Base-by-base conservation (phyloP, 176 grass and related monocot genomes). In the Cenchrus fungigraminus region DNA sequence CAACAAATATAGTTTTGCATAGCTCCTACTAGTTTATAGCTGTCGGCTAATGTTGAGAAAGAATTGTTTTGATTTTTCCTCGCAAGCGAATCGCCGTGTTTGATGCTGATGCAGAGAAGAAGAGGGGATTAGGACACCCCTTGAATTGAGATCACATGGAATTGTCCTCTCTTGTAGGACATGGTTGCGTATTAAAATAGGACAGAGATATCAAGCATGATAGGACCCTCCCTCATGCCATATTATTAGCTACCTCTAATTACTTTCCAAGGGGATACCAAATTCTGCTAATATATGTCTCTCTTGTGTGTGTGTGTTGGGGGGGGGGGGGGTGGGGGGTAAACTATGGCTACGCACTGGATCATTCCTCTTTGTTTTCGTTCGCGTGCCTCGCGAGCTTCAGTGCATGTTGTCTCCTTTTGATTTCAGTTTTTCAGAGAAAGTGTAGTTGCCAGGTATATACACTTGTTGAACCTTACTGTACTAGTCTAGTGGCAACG, bases 141-240 rank as follows among this genome's bases (percentile, higher is more conserved):
- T 79, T 87, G 68, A 80, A 62, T 79, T 87, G 68, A 80, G 69
- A 37, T 71, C 89, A 87, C 89, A 91, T 87, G 89, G 89, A 79
- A 68, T 42, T 78, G 68, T 12, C 69, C 89, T 58, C 55, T 64
- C 61, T 68, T 76, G 68, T 56, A 87, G 69, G 62, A 80, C 85
- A 74, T 50, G 7, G 32, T 8, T 70, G 68, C 6, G 68, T 87
- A 75, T 47, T 84, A 49, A 87, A 91, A 63, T 42, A 77, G 57
- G 28, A 71, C 65, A 86, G 71, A 70, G 80, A 91, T 88, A 86
- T 72, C 54, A 86, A 71, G 29, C 84, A 81, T 71, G 61, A 84
- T 80, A 75, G 75, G 68, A 47, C 68, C 54, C 78, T 76, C 60
- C 31, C 72, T 71, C 78, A 85, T 69, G 56, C 0, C 76, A 40